Conservation (phyloP, 257 asterid genomes). For the Agastache rugosa region DNA sequence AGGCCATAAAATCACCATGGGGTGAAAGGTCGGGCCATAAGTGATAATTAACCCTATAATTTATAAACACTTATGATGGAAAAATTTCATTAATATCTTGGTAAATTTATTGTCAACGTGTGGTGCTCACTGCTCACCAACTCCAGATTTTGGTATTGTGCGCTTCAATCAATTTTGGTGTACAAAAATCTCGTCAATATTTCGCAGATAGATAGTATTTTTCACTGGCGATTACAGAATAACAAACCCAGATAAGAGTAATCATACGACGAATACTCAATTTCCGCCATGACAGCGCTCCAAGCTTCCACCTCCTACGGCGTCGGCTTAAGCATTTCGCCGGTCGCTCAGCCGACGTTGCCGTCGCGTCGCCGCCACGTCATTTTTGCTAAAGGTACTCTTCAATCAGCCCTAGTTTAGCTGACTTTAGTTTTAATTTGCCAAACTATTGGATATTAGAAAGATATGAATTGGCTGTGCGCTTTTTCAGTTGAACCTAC, state of each 20-base stretch:
- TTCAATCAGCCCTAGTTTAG: neutral
- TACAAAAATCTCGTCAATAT: neutral
- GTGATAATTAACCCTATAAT: too few species aligned
- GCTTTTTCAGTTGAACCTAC: conserved; percentile 72
- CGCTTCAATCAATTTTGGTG: neutral
- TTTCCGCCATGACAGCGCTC: conserved; percentile 68
- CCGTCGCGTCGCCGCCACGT: conserved; percentile 51
- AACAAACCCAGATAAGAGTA: neutral
- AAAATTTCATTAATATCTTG: neutral
- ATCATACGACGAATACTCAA: neutral
- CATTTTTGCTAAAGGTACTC: conserved; percentile 56
- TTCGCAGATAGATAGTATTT: neutral
- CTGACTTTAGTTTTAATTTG: neutral
- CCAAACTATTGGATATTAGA: neutral
- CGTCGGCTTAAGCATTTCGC: conserved; percentile 57
- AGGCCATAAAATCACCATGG: too few species aligned
- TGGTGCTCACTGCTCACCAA: conserved; percentile 49
- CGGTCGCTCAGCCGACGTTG: conserved; percentile 44
- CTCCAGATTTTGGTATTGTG: conserved; percentile 15
- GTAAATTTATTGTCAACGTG: conserved; percentile 45
- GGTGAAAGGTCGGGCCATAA: too few species aligned
- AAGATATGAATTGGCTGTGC: conserved; percentile 20
- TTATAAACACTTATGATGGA: too few species aligned
- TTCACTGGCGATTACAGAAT: conserved; percentile 16
- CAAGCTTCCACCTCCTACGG: conserved; percentile 79